These are phyloP conservation scores for Malania oleifera DNA, from an alignment of 164 flowering plant genomes.

Conservation along the genomic window DNA sequence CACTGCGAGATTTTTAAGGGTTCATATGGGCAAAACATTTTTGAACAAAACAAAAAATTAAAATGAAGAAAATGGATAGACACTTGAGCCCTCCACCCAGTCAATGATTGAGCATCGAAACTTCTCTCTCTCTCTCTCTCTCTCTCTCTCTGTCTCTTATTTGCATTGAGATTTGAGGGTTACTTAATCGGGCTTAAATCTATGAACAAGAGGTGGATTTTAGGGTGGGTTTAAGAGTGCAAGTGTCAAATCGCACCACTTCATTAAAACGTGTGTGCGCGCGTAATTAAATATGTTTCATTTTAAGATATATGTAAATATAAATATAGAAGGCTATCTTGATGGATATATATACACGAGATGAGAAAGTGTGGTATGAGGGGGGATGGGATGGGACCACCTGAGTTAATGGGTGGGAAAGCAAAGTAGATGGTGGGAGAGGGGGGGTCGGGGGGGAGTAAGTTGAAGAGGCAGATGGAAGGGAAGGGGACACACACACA, in stretches of 20 bases:
- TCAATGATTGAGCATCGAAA: no score
- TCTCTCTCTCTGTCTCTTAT: neutral
- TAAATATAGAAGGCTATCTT: constrained; percentile 8
- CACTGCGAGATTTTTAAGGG: neutral
- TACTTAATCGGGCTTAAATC: constrained; percentile 1
- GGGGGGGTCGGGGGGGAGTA: constrained; percentile 18
- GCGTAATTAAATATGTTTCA: no score
- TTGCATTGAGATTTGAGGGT: no score
- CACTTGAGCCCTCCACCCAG: neutral
- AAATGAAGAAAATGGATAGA: neutral
- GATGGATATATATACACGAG: constrained; percentile 12
- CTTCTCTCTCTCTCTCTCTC: no score
- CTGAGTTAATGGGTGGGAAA: neutral
- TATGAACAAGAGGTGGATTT: constrained; percentile 8
- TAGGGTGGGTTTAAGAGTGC: neutral
- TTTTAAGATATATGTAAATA: no score
- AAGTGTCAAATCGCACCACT: constrained; percentile 9
- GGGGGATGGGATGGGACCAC: constrained; percentile 22
- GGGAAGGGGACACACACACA: constrained; percentile 38
- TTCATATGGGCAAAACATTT: no score
- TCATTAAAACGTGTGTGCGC: no score
- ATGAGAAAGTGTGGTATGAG: constrained; percentile 6
- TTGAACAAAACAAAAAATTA: no score
- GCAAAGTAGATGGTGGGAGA: constrained; percentile 21
- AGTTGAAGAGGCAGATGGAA: constrained; percentile 50